phyloP scores from a whole-genome alignment of 306 rosid genomes.

The Erythrophleum fordii region DNA sequence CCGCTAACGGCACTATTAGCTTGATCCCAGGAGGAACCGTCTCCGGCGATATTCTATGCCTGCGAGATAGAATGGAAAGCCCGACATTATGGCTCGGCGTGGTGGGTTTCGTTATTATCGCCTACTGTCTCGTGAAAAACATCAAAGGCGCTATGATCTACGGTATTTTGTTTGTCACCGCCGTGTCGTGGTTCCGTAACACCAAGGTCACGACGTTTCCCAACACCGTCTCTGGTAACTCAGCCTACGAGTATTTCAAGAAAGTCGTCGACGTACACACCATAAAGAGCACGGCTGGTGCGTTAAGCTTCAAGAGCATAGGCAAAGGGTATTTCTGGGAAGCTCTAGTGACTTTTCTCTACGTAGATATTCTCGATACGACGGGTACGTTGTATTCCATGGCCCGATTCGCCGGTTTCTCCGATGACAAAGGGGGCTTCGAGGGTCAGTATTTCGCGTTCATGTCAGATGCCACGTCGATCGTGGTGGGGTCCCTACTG shows the following conservation, averaged over 20 bases:
- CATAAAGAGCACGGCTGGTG: conserved; percentile 80
- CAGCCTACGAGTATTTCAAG: conserved; percentile 74
- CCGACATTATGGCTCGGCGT: conserved; percentile 92
- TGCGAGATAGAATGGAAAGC: conserved; percentile 76
- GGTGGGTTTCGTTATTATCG: conserved; percentile 84
- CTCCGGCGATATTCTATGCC: conserved; percentile 68
- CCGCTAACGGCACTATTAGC: conserved; percentile 65
- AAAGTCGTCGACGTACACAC: conserved; percentile 79
- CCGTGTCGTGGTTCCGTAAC: conserved; percentile 83
- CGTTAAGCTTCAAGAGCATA: conserved; percentile 68
- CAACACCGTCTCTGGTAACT: conserved; percentile 53
- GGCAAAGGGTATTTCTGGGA: conserved; percentile 83
- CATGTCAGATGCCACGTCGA: conserved; percentile 95
- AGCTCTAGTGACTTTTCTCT: conserved; percentile 78
- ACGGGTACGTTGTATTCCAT: conserved; percentile 90
- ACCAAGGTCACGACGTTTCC: conserved; percentile 86
- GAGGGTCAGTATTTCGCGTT: conserved; percentile 95
- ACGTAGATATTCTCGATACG: conserved; percentile 88
- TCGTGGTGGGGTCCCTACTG: conserved; percentile 78
- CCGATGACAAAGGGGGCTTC: conserved; percentile 70
- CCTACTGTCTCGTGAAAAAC: conserved; percentile 71
- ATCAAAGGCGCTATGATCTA: conserved; percentile 93
- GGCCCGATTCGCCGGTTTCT: conserved; percentile 93
- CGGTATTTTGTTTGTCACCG: conserved; percentile 88
- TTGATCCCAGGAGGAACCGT: conserved; percentile 61